Evolutionary conservation across 768 basidiomycete species (phyloP), one percentile per base, ranked within the genome.

Genomic region (Lanmaoa pseudosensibilis): DNA sequence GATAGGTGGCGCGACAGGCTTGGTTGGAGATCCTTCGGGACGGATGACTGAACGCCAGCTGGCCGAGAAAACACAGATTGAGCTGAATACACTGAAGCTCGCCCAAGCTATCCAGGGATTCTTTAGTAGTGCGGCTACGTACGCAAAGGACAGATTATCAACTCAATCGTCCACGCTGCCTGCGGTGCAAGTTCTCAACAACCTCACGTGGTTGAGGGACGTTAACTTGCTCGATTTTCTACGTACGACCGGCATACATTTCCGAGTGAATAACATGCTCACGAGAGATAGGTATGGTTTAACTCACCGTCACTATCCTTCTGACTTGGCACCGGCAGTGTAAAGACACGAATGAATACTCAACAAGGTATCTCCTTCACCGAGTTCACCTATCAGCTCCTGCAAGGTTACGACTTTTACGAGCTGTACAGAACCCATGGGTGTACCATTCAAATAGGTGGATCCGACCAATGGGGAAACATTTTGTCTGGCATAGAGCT

Each of bases 381-480:
- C 19, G 97, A 99, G 70, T 98, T 99, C 74, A 86, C 92, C 4
- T 99, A 99, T 71, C 97, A 99, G 67, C 84, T 99, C 23, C 80
- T 99, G 27, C 97, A 99, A 75, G 97, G 94, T 12, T 92, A 94
- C 74, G 97, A 99, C 73, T 99, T 97, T 74, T 82, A 88, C 61
- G 77, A 86, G 63, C 80, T 99, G 10, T 75, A 89, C 69, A 77
- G 78, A 60, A 70, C 80, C 21, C 77, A 82, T 50, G 78, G 77
- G 5, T 98, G 96, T 71, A 82, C 83, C 15, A 82, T 97, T 41
- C 97, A 99, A 72, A 75, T 98, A 40, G 97, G 97, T 47, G 97
- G 97, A 11, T 95, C 94, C 0, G 97, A 99, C 71, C 97, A 99
- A 71, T 97, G 94, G 91, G 97, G 97, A 16, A 99, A 99, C 69